Evolutionary conservation across 345 rosid species (phyloP), one percentile per base, ranked within the genome.

Genomic region (Gossypium raimondii): DNA sequence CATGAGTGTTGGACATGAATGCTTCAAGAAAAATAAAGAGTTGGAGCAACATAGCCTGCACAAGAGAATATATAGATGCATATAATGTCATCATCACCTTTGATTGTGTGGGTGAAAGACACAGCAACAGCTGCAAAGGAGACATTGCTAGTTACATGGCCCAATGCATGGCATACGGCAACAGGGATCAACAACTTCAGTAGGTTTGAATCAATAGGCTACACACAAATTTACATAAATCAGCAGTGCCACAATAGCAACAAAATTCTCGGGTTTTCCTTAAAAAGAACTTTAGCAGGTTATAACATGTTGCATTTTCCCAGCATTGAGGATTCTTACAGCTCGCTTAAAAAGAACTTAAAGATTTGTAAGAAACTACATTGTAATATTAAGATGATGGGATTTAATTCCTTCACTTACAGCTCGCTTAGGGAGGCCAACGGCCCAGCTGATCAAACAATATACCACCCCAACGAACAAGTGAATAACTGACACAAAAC

Each of bases 91-190:
- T 10, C 17, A 5, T 43, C 60, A 89, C 98, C 98, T 91, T 94
- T 92, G 78, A 92, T 60, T 55, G 98, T 94, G 83, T 92, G 98
- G 9, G 97, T 88, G 89, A 94, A 94, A 61, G 98, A 94, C 79
- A 94, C 97, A 71, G 98, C 98, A 66, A 94, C 98, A 10, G 98
- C 98, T 0, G 98, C 97, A 75, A 94, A 92, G 11, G 97, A 92
- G 73, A 94, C 93, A 50, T 94, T 94, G 81, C 93, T 89, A 24
- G 94, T 94, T 48, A 94, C 95, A 78, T 94, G 98, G 43, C 98
- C 98, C 12, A 94, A 3, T 5, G 97, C 98, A 71, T 94, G 98
- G 82, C 97, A 94, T 5, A 85, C 87, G 16, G 98, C 95, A 67
- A 94, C 97, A 14, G 97, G 98, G 64, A 89, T 88, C 85, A 94